These are phyloP conservation scores for Colletotrichum shisoi DNA, from an alignment of 2,329 filamentous ascomycete genomes.

Conservation along the genomic window DNA sequence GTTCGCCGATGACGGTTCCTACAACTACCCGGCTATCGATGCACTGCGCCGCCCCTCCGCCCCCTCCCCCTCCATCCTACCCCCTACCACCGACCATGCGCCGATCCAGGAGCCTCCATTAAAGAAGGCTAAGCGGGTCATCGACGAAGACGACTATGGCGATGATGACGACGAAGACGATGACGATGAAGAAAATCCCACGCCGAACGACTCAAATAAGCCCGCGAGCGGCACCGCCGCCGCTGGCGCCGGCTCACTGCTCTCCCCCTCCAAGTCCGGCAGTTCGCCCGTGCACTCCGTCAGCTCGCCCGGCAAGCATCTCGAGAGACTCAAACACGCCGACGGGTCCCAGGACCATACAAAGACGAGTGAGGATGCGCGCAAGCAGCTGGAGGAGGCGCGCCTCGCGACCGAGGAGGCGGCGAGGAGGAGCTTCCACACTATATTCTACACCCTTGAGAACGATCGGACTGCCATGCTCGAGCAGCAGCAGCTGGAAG, in stretches of 20 bases:
- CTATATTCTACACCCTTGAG: conserved; percentile 92
- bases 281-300: conserved; percentile 71
- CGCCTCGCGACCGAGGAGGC: conserved; percentile 90
- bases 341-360: conserved; percentile 61
- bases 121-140: conserved; percentile 79
- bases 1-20: conserved; percentile 68
- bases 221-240: conserved; percentile 60
- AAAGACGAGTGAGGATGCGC: conserved; percentile 83
- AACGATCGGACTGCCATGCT: conserved; percentile 96
- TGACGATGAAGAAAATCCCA: conserved; percentile 73
- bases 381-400: conserved; percentile 90
- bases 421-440: conserved; percentile 89
- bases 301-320: conserved; percentile 64
- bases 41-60: conserved; percentile 58
- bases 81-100: conserved; percentile 65
- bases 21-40: conserved; percentile 62
- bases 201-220: conserved; percentile 64
- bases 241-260: conserved; percentile 64
- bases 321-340: conserved; percentile 62
- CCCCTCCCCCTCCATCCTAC: conserved; percentile 55
- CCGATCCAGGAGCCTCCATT: conserved; percentile 67
- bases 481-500: conserved; percentile 95
- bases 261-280: conserved; percentile 75
- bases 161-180: conserved; percentile 83
- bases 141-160: conserved; percentile 86